Evolutionary conservation across 306 rosid species (phyloP).

Genomic region (Trifolium subterraneum): DNA sequence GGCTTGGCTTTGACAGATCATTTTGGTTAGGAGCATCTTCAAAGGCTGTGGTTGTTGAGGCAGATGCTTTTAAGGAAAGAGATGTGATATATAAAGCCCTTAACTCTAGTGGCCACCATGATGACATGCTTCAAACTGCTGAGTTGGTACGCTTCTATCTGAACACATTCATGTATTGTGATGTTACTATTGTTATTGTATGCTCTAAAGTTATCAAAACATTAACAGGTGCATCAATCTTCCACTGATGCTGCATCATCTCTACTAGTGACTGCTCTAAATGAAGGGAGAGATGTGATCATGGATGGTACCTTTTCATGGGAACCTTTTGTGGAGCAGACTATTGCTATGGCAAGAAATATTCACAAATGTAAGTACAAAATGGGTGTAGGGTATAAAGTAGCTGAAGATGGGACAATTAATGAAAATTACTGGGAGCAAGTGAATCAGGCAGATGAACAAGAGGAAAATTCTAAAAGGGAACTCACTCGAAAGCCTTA

Average conservation of each 20-base stretch:
- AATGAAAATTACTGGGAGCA: conserved; percentile 87
- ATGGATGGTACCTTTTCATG: conserved; percentile 94
- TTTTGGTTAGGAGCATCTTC: conserved; percentile 72
- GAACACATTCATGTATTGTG: not conserved
- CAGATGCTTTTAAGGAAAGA: conserved; percentile 93
- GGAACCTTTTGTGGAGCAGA: conserved; percentile 86
- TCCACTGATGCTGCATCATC: conserved; percentile 93
- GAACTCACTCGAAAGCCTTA: conserved; percentile 60
- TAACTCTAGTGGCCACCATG: conserved; percentile 71
- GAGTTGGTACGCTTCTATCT: conserved; percentile 60
- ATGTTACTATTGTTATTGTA: not conserved
- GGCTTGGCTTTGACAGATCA: conserved; percentile 65
- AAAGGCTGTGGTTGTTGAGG: conserved; percentile 79
- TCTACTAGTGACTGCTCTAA: conserved; percentile 81
- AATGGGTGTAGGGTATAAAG: conserved; percentile 93
- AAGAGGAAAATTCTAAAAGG: conserved; percentile 16
- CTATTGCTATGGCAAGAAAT: conserved; percentile 77
- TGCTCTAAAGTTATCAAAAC: conserved; percentile 1
- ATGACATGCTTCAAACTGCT: conserved; percentile 83
- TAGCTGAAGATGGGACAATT: conserved; percentile 62
- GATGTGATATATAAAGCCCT: conserved; percentile 79
- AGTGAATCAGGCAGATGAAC: conserved; percentile 48
- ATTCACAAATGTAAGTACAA: conserved; percentile 76
- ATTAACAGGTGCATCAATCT: conserved; percentile 75
- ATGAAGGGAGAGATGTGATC: conserved; percentile 89